A percentile compares a stretch with the other conserved stretches of the same genome.
Evolutionary conservation across 2,329 filamentous ascomycete species (phyloP).

Genomic region (Penicillium corylophilum): DNA sequence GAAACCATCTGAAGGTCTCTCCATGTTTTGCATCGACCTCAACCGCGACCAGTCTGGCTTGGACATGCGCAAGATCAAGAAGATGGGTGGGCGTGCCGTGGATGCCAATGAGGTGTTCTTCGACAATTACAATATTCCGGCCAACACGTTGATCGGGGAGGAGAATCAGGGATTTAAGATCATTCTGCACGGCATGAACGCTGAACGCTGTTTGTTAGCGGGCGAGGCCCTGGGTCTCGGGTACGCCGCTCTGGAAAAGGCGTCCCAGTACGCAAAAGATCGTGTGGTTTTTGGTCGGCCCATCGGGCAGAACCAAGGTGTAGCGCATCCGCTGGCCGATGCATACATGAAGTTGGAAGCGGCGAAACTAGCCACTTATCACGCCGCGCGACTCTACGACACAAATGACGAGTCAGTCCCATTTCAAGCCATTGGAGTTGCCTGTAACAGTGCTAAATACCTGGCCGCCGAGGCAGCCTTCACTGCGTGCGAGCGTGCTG

Average conservation of each 20-base stretch:
- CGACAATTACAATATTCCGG: slow-evolving; percentile 69
- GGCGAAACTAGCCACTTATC: slow-evolving; percentile 61
- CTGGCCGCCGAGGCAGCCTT: slow-evolving; percentile 61
- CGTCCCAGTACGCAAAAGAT: slow-evolving; percentile 64
- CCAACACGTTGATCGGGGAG: slow-evolving; percentile 64
- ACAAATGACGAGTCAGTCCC: slow-evolving; percentile 52
- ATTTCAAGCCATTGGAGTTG: slow-evolving; percentile 60
- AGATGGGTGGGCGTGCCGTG: slow-evolving; percentile 80
- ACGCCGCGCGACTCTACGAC: slow-evolving; percentile 60
- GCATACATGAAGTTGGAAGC: slow-evolving; percentile 63
- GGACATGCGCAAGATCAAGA: slow-evolving; percentile 70
- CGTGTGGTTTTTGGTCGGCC: slow-evolving; percentile 60
- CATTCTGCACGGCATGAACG: slow-evolving; percentile 77
- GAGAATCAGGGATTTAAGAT: slow-evolving; percentile 78
- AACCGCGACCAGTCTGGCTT: slow-evolving; percentile 61
- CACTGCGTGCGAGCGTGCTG: slow-evolving; percentile 57
- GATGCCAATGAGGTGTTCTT: slow-evolving; percentile 90
- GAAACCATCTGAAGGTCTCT: slow-evolving; percentile 73
- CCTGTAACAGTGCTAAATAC: slow-evolving; percentile 70
- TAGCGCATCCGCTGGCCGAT: slow-evolving; percentile 58
- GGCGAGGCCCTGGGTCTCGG: slow-evolving; percentile 79
- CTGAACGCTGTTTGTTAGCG: slow-evolving; percentile 71
- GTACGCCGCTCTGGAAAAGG: slow-evolving; percentile 66
- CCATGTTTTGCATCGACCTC: slow-evolving; percentile 77
- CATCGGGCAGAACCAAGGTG: slow-evolving; percentile 61